Conservation (phyloP, 805 yeast species). For the Sugiyamaella chiloensis region DNA sequence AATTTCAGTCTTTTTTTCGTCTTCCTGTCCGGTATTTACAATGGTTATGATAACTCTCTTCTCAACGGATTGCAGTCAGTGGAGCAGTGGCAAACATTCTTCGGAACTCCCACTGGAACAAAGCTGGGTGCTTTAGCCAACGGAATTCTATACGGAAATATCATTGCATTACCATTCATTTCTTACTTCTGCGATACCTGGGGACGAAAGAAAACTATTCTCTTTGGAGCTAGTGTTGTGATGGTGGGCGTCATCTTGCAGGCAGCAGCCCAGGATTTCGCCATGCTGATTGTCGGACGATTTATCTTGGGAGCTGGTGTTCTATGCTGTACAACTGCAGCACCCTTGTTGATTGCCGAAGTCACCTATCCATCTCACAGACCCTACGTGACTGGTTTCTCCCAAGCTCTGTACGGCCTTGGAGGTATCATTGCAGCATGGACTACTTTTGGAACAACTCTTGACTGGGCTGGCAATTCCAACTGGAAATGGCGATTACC, state of each 20-base stretch:
- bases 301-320: constrained; percentile 69
- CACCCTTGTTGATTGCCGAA: constrained; percentile 80
- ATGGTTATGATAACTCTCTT: constrained; percentile 20
- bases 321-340: constrained; percentile 71
- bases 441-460: constrained; percentile 65
- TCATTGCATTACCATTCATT: constrained; percentile 62
- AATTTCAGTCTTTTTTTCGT: background rate
- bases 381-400: constrained; percentile 57
- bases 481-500: constrained; percentile 11
- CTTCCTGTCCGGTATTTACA: constrained; percentile 1
- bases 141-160: constrained; percentile 50
- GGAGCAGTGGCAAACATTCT: constrained; percentile 16
- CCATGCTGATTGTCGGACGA: constrained; percentile 67
- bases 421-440: constrained; percentile 78
- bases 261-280: constrained; percentile 44
- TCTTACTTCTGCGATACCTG: constrained; percentile 53
- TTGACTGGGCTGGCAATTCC: constrained; percentile 25
- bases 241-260: constrained; percentile 56
- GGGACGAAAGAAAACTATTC: constrained; percentile 62
- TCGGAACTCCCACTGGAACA: constrained; percentile 15
- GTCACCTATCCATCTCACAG: constrained; percentile 62
- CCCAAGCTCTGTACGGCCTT: constrained; percentile 64
- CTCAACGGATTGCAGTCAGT: constrained; percentile 26
- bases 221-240: constrained; percentile 52
- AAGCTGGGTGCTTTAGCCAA: constrained; percentile 15